These are phyloP conservation scores for Petunia hybrid DNA, from an alignment of 305 asterid genomes.

Conservation along the genomic window DNA sequence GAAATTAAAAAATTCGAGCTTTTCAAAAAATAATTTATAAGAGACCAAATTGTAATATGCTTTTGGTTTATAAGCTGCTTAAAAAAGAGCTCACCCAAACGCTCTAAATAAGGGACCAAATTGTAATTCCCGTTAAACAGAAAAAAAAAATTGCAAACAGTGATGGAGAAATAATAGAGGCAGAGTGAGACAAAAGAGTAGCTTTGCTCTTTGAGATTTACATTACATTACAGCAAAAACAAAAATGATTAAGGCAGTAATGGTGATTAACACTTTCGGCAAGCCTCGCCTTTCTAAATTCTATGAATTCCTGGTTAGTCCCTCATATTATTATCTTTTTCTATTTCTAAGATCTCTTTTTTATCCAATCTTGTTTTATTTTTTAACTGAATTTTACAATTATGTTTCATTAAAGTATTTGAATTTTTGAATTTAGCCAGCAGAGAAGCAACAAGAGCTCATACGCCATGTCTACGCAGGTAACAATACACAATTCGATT, in stretches of 20 bases:
- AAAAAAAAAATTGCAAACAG: background rate
- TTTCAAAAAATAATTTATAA: too few relatives aligned
- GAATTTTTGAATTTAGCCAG: slow-evolving; percentile 36
- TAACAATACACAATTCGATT: background rate
- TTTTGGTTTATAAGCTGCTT: too few relatives aligned
- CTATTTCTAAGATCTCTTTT: slow-evolving; percentile 17
- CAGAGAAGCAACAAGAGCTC: slow-evolving; percentile 44
- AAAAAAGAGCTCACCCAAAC: too few relatives aligned
- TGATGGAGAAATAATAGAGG: background rate
- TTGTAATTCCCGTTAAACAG: background rate
- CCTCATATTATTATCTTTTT: background rate
- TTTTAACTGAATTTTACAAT: slow-evolving; percentile 3
- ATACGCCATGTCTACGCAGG: slow-evolving; percentile 49
- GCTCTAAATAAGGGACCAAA: background rate
- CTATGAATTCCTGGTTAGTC: slow-evolving; percentile 43
- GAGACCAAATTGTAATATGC: too few relatives aligned
- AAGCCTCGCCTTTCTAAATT: slow-evolving; percentile 48
- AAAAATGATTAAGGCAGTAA: slow-evolving; percentile 46
- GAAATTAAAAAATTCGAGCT: too few relatives aligned
- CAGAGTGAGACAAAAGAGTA: background rate
- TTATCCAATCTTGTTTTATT: background rate
- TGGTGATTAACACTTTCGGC: slow-evolving; percentile 49
- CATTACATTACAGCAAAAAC: background rate
- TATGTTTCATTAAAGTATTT: background rate
- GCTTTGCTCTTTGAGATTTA: background rate